Conservation (phyloP, 306 rosid genomes). For the Malus sieversii region DNA sequence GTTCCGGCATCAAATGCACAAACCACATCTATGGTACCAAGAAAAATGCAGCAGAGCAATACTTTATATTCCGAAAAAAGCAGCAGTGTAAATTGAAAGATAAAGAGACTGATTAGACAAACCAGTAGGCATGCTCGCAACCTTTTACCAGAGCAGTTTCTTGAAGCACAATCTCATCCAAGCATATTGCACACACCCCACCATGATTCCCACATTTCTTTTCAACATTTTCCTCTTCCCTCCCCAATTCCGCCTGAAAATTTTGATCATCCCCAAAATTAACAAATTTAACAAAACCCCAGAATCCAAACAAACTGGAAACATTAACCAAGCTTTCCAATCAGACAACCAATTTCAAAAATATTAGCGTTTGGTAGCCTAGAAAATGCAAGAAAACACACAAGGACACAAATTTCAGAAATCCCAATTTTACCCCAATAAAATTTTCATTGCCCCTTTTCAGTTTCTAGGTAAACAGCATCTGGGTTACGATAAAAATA, state of each 20-base stretch:
- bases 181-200: constrained; percentile 69
- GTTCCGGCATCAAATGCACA: neutral
- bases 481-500: neutral
- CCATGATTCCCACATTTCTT: constrained; percentile 45
- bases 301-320: neutral
- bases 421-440: neutral
- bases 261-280: neutral
- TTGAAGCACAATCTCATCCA: constrained; percentile 57
- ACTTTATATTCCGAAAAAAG: neutral
- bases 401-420: neutral
- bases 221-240: constrained; percentile 24
- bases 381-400: neutral
- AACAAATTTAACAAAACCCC: neutral
- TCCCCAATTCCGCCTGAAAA: constrained; percentile 39
- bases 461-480: neutral
- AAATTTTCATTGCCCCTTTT: neutral
- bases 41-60: neutral
- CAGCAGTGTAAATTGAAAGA: neutral
- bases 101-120: constrained; percentile 31
- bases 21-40: neutral
- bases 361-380: too few relatives aligned
- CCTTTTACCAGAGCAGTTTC: constrained; percentile 86
- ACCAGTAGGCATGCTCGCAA: constrained; percentile 99
- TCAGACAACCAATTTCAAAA: neutral
- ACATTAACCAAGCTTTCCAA: neutral